Evolutionary conservation across 148 eudicot species (phyloP), one percentile per base, ranked within the genome.

Genomic region (Talinum fruticosum): DNA sequence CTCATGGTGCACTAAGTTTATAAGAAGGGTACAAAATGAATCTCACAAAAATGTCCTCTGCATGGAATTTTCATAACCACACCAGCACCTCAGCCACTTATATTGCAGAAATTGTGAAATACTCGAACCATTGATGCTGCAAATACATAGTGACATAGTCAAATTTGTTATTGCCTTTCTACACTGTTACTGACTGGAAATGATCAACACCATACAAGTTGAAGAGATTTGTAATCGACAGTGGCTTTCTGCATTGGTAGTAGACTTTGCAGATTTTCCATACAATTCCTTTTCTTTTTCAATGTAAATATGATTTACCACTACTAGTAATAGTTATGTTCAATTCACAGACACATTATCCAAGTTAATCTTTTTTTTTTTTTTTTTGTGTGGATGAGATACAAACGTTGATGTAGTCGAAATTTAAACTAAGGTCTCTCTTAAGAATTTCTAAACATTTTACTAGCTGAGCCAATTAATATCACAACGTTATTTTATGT

Each of bases 41-140:
- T n/a, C n/a, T n/a, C n/a, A n/a, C n/a, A n/a, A n/a, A n/a, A n/a
- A n/a, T n/a, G n/a, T n/a, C n/a, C n/a, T n/a, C n/a, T n/a, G n/a
- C 91, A 78, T 90, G 83, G 88, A 78, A 54, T 19, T 6, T 19
- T 16, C 14, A 28, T 26, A 62, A 62, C 28, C 33, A 62, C 66
- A 24, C 2, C 66, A 62, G n/a, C n/a, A 62, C 33, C 66, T 62
- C 66, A 18, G 30, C 30, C 33, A 28, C 3, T 62, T 62, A 2
- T 62, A 62, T 62, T 33, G 33, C 5, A 62, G 66, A 62, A 62
- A 62, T 62, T 62, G 33, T 28, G 66, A 62, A 28, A 8, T 62
- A 62, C 18, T 62, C 26, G 10, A 62, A 28, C 66, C 30, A 0
- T 62, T 29, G 66, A 62, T 62, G 30, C 66, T 62, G 66, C 66